phyloP scores from a whole-genome alignment of 352 stramenopile species.

The Phytopythium cucurbitacearum region DNA sequence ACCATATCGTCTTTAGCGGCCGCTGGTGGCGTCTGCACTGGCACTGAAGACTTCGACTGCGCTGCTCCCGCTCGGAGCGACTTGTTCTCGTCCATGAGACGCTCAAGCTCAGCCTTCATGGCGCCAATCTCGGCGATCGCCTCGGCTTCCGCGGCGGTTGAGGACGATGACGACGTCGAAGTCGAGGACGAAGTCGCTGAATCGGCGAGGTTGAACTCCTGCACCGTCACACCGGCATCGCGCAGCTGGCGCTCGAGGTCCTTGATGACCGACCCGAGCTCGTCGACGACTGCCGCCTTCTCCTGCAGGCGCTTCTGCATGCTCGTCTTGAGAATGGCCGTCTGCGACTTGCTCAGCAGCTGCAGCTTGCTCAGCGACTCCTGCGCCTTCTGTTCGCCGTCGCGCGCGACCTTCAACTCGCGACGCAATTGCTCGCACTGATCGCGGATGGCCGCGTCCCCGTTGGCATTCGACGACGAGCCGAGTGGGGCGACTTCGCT shows the following conservation, averaged over 20 bases:
- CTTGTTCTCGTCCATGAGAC: constrained; percentile 68
- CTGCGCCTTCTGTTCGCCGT: constrained; percentile 69
- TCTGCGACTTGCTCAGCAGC: constrained; percentile 82
- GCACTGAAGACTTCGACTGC: constrained; percentile 2
- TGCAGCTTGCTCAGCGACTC: constrained; percentile 81
- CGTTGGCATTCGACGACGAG: constrained; percentile 9
- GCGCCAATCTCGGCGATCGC: constrained; percentile 51
- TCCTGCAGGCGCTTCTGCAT: constrained; percentile 80
- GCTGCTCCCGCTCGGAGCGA: constrained; percentile 26
- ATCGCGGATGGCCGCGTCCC: constrained; percentile 8
- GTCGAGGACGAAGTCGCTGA: constrained; percentile 7
- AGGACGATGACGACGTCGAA: constrained; percentile 4
- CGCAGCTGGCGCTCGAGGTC: constrained; percentile 59
- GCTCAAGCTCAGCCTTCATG: constrained; percentile 75
- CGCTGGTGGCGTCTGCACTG: constrained; percentile 3
- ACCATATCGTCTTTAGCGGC: constrained; percentile 9
- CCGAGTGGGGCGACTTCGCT: background rate
- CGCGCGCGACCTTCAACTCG: constrained; percentile 49
- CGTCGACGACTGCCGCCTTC: constrained; percentile 57
- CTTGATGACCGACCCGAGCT: constrained; percentile 59
- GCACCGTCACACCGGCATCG: constrained; percentile 36
- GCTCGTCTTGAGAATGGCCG: constrained; percentile 77
- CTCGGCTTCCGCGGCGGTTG: constrained; percentile 29
- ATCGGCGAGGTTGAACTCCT: constrained; percentile 36
- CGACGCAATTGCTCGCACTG: constrained; percentile 55